Conservation (phyloP, 164 flowering plant species). For the Sextonia rubra region DNA sequence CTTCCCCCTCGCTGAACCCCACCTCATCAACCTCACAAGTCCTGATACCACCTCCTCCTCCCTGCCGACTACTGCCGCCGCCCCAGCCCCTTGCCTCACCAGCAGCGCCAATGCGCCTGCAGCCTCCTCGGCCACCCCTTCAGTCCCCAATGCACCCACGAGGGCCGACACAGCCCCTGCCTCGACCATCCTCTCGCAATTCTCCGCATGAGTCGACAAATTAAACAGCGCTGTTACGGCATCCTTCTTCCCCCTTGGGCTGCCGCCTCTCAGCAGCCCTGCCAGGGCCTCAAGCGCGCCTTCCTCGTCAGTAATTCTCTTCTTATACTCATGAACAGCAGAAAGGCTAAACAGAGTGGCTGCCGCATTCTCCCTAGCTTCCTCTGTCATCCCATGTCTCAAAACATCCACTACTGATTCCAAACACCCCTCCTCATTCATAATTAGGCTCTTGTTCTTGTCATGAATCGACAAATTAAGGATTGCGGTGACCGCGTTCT, state of each 20-base stretch:
- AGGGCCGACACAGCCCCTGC: constrained; percentile 66
- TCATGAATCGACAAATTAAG: constrained; percentile 86
- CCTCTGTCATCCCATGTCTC: constrained; percentile 60
- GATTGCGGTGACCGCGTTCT: constrained; percentile 92
- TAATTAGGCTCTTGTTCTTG: constrained; percentile 69
- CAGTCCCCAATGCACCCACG: constrained; percentile 54
- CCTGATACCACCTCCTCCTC: constrained; percentile 69
- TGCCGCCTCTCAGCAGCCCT: constrained; percentile 51
- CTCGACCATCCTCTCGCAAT: constrained; percentile 57
- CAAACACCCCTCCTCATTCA: constrained; percentile 78
- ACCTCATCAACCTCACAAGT: constrained; percentile 69
- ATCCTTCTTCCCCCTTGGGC: constrained; percentile 73
- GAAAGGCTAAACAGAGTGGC: constrained; percentile 95
- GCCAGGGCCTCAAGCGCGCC: constrained; percentile 80
- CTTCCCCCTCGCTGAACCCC: constrained; percentile 82
- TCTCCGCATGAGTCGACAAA: constrained; percentile 70
- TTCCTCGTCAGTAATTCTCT: constrained; percentile 57
- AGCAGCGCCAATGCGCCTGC: constrained; percentile 81
- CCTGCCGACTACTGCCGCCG: constrained; percentile 56
- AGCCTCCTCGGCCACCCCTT: constrained; percentile 88
- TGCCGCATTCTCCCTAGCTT: constrained; percentile 94
- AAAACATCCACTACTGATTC: constrained; percentile 64
- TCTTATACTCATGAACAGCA: constrained; percentile 82
- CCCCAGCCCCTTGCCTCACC: constrained; percentile 71
- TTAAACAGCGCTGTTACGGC: constrained; percentile 92